phyloP scores from a whole-genome alignment of 441 rosid genomes.

The Erodium moschatum region DNA sequence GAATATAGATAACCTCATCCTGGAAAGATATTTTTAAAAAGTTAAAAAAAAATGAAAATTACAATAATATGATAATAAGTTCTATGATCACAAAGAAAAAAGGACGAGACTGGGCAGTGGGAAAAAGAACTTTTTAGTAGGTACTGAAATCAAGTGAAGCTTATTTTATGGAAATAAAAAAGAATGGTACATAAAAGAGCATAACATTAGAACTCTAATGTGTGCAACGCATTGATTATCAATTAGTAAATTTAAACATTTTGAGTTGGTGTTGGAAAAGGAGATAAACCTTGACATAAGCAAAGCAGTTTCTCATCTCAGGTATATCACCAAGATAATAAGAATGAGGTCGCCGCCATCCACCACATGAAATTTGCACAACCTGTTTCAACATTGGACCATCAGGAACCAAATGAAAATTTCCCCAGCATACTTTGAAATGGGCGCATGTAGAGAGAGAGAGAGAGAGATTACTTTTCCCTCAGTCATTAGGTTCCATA shows the following conservation, averaged over 20 bases:
- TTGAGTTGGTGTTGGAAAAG: not conserved
- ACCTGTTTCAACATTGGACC: conserved; percentile 43
- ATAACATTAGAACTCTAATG: not conserved
- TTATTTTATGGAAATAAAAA: not conserved
- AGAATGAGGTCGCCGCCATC: conserved; percentile 98
- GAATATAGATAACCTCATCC: conserved; percentile 82
- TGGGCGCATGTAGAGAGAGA: not conserved
- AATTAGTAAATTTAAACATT: not conserved
- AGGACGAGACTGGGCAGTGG: not conserved
- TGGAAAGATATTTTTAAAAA: conserved; percentile 21
- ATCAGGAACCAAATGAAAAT: conserved; percentile 19
- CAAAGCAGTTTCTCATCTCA: conserved; percentile 62
- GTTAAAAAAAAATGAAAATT: not conserved
- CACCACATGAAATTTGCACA: conserved; percentile 89
- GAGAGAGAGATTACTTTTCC: conserved; percentile 45
- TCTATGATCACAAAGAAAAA: conserved; percentile 8
- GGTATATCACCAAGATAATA: conserved; percentile 69
- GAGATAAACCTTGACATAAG: conserved; percentile 64
- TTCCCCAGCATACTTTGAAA: conserved; percentile 7
- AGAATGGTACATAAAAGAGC: not conserved
- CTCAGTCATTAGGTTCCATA: conserved; percentile 71
- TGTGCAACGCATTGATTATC: conserved; percentile 4
- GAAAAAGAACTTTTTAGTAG: not conserved
- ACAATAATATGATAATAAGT: not conserved
- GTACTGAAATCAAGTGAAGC: not conserved